Percentiles rank a stretch among this genome's conserved stretches.
phyloP scores from a whole-genome alignment of 768 basidiomycete species.

The Filobasidium wieringae region DNA sequence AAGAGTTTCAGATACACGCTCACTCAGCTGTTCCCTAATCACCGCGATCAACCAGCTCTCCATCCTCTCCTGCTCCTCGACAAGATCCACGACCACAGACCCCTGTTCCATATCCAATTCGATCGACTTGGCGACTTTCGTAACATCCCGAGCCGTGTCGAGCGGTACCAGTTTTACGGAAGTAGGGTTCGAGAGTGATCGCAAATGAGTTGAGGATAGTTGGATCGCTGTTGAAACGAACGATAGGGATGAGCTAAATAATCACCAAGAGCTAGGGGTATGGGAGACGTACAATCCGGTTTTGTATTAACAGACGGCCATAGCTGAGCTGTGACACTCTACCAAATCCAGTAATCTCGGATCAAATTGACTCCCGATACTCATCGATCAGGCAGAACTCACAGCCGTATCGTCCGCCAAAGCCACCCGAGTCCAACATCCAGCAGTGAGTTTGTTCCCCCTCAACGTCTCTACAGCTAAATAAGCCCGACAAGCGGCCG shows the following conservation, averaged over 20 bases:
- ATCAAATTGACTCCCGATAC: background rate
- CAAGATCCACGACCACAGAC: too few species aligned
- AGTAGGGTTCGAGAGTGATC: slow-evolving; percentile 3
- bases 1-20: background rate
- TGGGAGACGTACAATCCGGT: slow-evolving; percentile 21
- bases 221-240: slow-evolving; percentile 6
- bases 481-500: background rate
- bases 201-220: slow-evolving; percentile 18
- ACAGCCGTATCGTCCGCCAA: background rate
- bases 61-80: slow-evolving; percentile 19
- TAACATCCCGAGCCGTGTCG: slow-evolving; percentile 1
- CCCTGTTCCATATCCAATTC: background rate
- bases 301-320: slow-evolving; percentile 28
- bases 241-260: slow-evolving; percentile 1
- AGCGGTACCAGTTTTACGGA: slow-evolving; percentile 10
- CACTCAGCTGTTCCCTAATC: slow-evolving; percentile 25
- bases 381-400: background rate
- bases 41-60: slow-evolving; percentile 21
- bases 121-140: slow-evolving; percentile 3
- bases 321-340: slow-evolving; percentile 16
- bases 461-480: slow-evolving; percentile 18
- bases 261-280: background rate
- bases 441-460: slow-evolving; percentile 26
- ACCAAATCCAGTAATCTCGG: background rate
- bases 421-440: slow-evolving; percentile 30